Base-by-base conservation (phyloP, 78 protist genomes). In the Cavenderia fasciculata region DNA sequence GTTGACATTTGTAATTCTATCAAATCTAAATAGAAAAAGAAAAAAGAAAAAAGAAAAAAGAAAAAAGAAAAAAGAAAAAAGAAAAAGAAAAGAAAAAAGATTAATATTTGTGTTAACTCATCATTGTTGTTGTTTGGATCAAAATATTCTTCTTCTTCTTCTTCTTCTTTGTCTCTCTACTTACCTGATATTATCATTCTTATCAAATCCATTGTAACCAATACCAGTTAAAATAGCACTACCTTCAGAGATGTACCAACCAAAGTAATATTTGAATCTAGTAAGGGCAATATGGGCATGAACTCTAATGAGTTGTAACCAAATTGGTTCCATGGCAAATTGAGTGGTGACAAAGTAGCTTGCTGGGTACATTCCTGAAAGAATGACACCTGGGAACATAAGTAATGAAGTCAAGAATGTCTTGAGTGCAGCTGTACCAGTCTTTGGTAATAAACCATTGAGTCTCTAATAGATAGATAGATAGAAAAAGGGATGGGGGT, bases 191-290 rank as follows among this genome's bases (percentile, higher is more conserved):
- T 43, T 38, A 10, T 74, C 85, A 7, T 70, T 36, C 1, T 69
- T 74, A 25, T 49, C 86, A 41, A 44, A 78, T 10, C 89, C 87
- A 69, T 76, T 90, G 87, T 46, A 90, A n/a, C 87, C 75, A 23
- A 90, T 82, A 75, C 87, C 87, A 23, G 61, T 43, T 29, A 74
- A 21, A 10, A 68, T 44, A 49, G 93, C 87, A n/a, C 72, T 54
- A 47, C 94, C 94, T n/a, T 94, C 94, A 7, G 90, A 62, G 46
- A 93, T 52, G 29, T 51, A 72, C 95, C 95, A 93, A 4, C 85
- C 95, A n/a, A 93, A 93, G 33, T 93, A 93, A 71, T 93, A 93
- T 78, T 82, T 87, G 75, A 63, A 85, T 46, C 94, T 47, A 2
- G 76, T 41, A 18, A 93, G 21, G 33, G 57, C 47, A 16, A 77